Base-by-base conservation (phyloP, 1,284 basidiomycete genomes). In the Melampsora americana region DNA sequence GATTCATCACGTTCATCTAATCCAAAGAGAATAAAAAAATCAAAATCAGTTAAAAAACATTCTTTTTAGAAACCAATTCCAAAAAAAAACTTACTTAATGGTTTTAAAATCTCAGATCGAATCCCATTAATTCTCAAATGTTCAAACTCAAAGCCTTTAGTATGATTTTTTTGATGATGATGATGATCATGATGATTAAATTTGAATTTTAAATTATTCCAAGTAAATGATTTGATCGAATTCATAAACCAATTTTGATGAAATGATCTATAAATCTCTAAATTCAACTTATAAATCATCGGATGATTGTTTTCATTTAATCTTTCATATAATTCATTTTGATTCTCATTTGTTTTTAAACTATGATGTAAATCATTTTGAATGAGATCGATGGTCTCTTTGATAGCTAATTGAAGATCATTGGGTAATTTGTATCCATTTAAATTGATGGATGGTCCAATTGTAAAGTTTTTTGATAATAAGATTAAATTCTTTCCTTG, bases 1-100 rank as follows among this genome's bases (percentile, higher is more conserved):
- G 84, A 85, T 83, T 94, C 92, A 77, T 86, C 86, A 39, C 89
- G 85, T 1, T 82, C 83, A 23, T 84, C 87, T 9, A 90, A 81
- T 1, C 86, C 84, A 66, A 85, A 84, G n/a, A n/a, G n/a, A 6
- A 88, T 71, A 83, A 82, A 48, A 78, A 80, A 66, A 6, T 66
- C 67, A 23, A 42, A 65, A 30, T 60, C 2, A 16, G 35, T 28
- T 18, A 16, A 23, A 48, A n/a, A n/a, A n/a, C 1, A 59, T 4
- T 48, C 53, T 71, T 56, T 77, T 66, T 50, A 72, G 65, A 46
- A 78, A 64, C 5, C n/a, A n/a, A n/a, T n/a, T n/a, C 60, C 46
- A 59, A 46, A 35, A 56, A 39, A 42, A n/a, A 61, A 44, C 60
- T 46, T 20, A 50, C 23, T 9, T 70, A 61, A 48, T 62, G 59